phyloP scores from a whole-genome alignment of 2,329 filamentous ascomycete genomes.

The Chaetoscypha palmicola region DNA sequence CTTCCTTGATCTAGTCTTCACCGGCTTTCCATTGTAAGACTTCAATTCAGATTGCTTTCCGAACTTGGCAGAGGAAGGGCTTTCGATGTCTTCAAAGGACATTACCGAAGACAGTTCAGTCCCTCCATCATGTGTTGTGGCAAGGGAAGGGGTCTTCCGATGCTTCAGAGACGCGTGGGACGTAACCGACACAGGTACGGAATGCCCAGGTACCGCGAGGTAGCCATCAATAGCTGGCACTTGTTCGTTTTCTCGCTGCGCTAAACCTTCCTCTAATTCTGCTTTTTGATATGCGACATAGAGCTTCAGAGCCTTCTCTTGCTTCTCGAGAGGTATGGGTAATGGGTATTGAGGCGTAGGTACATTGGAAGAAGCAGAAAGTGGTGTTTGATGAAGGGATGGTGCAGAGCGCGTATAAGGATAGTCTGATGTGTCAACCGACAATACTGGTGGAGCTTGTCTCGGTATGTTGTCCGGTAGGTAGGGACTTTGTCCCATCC shows the following conservation, averaged over 20 bases:
- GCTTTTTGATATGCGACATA: constrained; percentile 16
- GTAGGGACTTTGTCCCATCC: neutral
- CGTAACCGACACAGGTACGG: constrained; percentile 17
- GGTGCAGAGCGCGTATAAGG: constrained; percentile 2
- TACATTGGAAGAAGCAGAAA: constrained; percentile 11
- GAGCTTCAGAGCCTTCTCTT: constrained; percentile 19
- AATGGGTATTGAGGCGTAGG: constrained; percentile 18
- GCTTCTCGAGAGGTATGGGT: constrained; percentile 20
- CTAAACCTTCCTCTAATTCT: constrained; percentile 17
- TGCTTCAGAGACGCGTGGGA: constrained; percentile 17
- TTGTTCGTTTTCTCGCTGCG: constrained; percentile 12
- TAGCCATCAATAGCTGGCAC: constrained; percentile 12
- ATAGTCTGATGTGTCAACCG: constrained; percentile 12
- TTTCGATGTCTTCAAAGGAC: constrained; percentile 22
- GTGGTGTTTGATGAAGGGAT: constrained; percentile 7
- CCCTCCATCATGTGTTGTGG: constrained; percentile 13
- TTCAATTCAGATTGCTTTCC: constrained; percentile 14
- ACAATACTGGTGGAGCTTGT: constrained; percentile 5
- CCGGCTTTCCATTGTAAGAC: constrained; percentile 22
- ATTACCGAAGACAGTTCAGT: constrained; percentile 27
- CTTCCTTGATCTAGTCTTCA: constrained; percentile 20
- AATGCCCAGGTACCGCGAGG: constrained; percentile 13
- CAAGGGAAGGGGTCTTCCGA: constrained; percentile 14
- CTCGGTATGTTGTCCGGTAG: neutral
- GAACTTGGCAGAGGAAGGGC: constrained; percentile 12